Base-by-base conservation (phyloP, 345 rosid genomes). In the Aquilaria malaccensis region DNA sequence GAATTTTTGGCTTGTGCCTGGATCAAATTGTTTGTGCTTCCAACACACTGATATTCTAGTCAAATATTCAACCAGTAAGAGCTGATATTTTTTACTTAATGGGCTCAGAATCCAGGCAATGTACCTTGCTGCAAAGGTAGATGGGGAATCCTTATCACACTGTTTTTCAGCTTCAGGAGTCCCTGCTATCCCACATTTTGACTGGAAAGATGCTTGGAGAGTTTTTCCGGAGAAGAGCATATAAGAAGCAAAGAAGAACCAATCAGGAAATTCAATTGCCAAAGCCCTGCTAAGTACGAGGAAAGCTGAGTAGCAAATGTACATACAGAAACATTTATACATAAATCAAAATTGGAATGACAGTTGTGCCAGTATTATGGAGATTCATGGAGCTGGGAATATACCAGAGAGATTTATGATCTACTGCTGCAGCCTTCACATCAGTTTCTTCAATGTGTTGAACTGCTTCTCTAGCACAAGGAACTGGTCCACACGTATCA, bases 241-340 rank as follows among this genome's bases (percentile, higher is more conserved):
- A 55, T 75, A 55, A 59, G 85, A 82, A 64, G 91, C 93, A 80
- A 82, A 81, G 71, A 72, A 83, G 74, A 85, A 91, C 96, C 96
- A 88, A 50, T 78, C 79, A 53, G 91, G 97, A 71, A 91, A 88
- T 76, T 71, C 74, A 57, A 91, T 76, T 65, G 89, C 96, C 67
- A 88, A 72, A 56, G 91, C 81, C 97, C 96, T 88, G 81, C 69
- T 53, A 70, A 14, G 71, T n/a, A 79, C 69, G 15, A 13, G 15
- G 47, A 47, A 37, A 30, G 22, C n/a, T 30, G 7, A 3, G 13
- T 49, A 9, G 11, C 43, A 15, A 30, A 29, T 22, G 13, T 30
- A 13, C 9, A 14, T 30, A 9, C 37, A 11, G 5, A 37, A 61
- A 55, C 33, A 33, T 13, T 41, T 50, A 22, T 22, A 22, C 22